A percentile compares a stretch with the other conserved stretches of the same genome.
Evolutionary conservation across 306 rosid species (phyloP).

Genomic region (Sicyos edulis): DNA sequence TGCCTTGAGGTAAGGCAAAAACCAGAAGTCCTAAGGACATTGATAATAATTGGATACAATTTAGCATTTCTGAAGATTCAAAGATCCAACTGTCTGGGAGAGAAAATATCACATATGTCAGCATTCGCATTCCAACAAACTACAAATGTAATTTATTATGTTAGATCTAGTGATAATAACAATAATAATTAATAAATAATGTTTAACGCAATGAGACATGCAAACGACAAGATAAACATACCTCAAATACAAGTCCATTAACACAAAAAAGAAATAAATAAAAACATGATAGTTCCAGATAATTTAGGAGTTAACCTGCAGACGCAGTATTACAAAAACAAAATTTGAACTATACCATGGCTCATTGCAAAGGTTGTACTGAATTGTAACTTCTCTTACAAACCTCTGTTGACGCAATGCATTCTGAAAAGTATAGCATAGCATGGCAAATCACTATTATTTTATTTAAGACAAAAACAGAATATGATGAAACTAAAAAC

Average conservation of each 20-base stretch:
- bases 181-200: background rate
- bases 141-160: slow-evolving; percentile 1
- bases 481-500: background rate
- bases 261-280: background rate
- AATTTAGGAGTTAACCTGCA: background rate
- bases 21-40: background rate
- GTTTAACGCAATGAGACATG: background rate
- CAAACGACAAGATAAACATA: background rate
- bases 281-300: background rate
- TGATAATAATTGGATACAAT: background rate
- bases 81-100: background rate
- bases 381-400: slow-evolving; percentile 90
- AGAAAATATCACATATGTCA: slow-evolving; percentile 2
- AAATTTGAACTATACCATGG: slow-evolving; percentile 56
- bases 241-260: background rate
- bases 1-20: background rate
- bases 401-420: slow-evolving; percentile 81
- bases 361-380: slow-evolving; percentile 98
- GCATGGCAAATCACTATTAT: background rate
- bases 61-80: slow-evolving; percentile 1
- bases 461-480: background rate
- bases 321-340: slow-evolving; percentile 1
- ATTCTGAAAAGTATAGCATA: slow-evolving; percentile 46
- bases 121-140: background rate
- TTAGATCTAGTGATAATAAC: background rate